Evolutionary conservation across 352 stramenopile species (phyloP), one percentile per base, ranked within the genome.

Genomic region (Phytophthora hybrid): DNA sequence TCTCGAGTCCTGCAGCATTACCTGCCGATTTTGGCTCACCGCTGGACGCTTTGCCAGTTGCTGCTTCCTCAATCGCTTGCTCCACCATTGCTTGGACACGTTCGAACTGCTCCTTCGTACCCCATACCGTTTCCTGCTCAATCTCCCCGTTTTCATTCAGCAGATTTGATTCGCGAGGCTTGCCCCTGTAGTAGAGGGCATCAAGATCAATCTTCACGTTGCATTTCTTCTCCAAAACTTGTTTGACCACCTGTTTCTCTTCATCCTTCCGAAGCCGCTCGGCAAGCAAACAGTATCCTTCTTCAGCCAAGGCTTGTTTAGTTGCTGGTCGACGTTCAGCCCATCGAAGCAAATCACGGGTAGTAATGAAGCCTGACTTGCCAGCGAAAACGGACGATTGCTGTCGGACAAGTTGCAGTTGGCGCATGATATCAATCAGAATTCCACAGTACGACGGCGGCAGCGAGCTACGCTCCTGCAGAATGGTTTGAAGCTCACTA

Each of bases 281-380:
- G 0, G 96, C 98, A 39, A 99, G 76, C 41, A 99, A 84, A 84
- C 81, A 97, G 80, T 95, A 98, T 4, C 94, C 94, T 87, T 98
- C 90, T 65, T 98, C 91, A 0, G 91, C 94, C 1, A 97, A 85
- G 56, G 89, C 93, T 61, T 98, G 93, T 37, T 96, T 93, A 2
- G 83, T 96, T 34, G 88, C 79, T 6, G 93, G 94, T 44, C 82
- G 85, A 61, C 98, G 92, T 65, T 98, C 93, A 7, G 98, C 98
- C 98, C 98, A 99, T 21, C 98, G 89, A 51, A 99, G 88, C 63
- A 99, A 85, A 82, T 99, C 98, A 78, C 98, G 88, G 1, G 98
- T 98, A 4, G 98, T 99, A 65, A 99, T 99, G 53, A 99, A 98
- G 1, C 98, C 97, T 65, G 98, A 92, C 67, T 99, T 99, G 39